A percentile compares a stretch with the other conserved stretches of the same genome.
Conservation (phyloP, 2,329 filamentous ascomycete species). For the Aureobasidium sp. region DNA sequence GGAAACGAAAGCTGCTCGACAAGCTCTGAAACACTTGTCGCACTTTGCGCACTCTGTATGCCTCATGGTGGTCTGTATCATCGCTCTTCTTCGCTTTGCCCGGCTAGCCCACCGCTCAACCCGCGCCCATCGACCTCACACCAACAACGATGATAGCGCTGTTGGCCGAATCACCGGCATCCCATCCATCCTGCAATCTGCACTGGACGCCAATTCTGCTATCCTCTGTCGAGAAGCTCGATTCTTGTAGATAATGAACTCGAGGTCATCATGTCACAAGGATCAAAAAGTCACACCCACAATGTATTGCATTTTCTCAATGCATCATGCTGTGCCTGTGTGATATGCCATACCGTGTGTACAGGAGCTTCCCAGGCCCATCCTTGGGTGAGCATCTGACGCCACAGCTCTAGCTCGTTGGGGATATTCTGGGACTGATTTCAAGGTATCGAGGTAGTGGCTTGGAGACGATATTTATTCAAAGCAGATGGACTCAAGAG, state of each 20-base stretch:
- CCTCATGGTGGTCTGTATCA: not conserved
- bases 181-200: not conserved
- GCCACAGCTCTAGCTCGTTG: not conserved
- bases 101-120: not conserved
- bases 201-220: not conserved
- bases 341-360: not conserved
- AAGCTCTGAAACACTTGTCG: slow-evolving; percentile 49
- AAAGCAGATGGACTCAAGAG: no score
- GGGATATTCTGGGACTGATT: not conserved
- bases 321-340: not conserved
- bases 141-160: not conserved
- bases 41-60: not conserved
- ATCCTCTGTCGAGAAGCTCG: not conserved
- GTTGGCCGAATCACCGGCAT: not conserved
- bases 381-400: not conserved
- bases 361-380: not conserved
- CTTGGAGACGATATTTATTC: no score
- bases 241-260: not conserved
- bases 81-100: no score
- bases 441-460: not conserved
- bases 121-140: not conserved
- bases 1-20: slow-evolving; percentile 75
- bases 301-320: not conserved
- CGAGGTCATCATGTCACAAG: not conserved
- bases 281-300: not conserved